Evolutionary conservation across 768 basidiomycete species (phyloP).

Genomic region (Podaxis rugospora): DNA sequence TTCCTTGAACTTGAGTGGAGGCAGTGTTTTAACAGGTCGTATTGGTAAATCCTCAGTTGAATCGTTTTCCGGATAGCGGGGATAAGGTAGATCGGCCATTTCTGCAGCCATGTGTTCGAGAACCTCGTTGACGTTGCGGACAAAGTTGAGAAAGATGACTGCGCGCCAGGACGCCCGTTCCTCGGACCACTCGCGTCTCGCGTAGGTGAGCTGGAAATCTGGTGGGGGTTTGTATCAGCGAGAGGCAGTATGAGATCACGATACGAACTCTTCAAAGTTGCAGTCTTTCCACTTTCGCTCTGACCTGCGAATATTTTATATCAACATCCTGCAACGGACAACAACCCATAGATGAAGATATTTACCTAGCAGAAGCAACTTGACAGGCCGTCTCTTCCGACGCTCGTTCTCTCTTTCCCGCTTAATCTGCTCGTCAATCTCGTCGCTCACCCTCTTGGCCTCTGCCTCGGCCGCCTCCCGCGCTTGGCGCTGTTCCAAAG

Average conservation of each 20-base stretch:
- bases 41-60: conserved; percentile 35
- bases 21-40: conserved; percentile 32
- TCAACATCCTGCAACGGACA: conserved; percentile 1
- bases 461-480: conserved; percentile 61
- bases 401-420: conserved; percentile 53
- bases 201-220: conserved; percentile 78
- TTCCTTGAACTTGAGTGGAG: conserved; percentile 51
- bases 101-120: conserved; percentile 54
- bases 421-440: conserved; percentile 72
- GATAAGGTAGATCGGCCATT: conserved; percentile 40
- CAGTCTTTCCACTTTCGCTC: conserved; percentile 77
- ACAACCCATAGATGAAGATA: conserved; percentile 10
- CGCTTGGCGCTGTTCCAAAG: conserved; percentile 45
- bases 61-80: conserved; percentile 28
- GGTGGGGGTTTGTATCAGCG: conserved; percentile 11
- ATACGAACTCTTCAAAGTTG: conserved; percentile 66
- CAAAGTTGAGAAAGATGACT: conserved; percentile 76
- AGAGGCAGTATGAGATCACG: background rate
- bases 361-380: conserved; percentile 65
- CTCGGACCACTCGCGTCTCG: conserved; percentile 62
- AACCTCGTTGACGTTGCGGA: conserved; percentile 66
- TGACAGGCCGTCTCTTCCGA: conserved; percentile 66
- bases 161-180: conserved; percentile 69
- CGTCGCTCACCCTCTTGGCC: conserved; percentile 61
- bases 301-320: conserved; percentile 34